phyloP scores from a whole-genome alignment of 306 rosid genomes.

The Cyamopsis tetragonoloba region DNA sequence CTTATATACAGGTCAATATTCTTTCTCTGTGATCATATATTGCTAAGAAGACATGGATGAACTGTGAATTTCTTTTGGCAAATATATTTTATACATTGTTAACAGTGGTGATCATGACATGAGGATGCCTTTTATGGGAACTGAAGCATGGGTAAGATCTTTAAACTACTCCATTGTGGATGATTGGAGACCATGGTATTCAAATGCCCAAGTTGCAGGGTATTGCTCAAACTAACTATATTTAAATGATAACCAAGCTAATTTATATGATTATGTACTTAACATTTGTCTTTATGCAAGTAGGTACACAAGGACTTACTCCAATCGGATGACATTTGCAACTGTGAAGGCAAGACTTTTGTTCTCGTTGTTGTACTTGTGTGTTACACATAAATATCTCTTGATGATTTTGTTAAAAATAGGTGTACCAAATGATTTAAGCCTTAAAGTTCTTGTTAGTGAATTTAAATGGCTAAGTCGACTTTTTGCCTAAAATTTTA shows the following conservation, averaged over 20 bases:
- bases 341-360: constrained; percentile 48
- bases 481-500: background rate
- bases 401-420: background rate
- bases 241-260: background rate
- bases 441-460: background rate
- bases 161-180: constrained; percentile 58
- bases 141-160: constrained; percentile 69
- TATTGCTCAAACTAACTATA: background rate
- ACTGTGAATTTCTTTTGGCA: background rate
- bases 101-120: constrained; percentile 75
- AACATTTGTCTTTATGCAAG: background rate
- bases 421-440: background rate
- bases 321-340: constrained; percentile 54
- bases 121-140: constrained; percentile 16
- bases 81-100: background rate
- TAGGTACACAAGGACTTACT: constrained; percentile 51
- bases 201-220: constrained; percentile 65
- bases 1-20: constrained; percentile 51
- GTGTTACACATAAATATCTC: background rate
- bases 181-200: constrained; percentile 68
- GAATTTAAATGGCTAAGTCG: background rate
- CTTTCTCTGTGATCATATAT: background rate
- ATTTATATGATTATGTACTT: background rate
- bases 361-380: background rate
- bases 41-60: background rate